A percentile compares a stretch with the other conserved stretches of the same genome.
Evolutionary conservation across 2,329 filamentous ascomycete genomes (phyloP).

Genomic region (Colletotrichum gloeosporioides): DNA sequence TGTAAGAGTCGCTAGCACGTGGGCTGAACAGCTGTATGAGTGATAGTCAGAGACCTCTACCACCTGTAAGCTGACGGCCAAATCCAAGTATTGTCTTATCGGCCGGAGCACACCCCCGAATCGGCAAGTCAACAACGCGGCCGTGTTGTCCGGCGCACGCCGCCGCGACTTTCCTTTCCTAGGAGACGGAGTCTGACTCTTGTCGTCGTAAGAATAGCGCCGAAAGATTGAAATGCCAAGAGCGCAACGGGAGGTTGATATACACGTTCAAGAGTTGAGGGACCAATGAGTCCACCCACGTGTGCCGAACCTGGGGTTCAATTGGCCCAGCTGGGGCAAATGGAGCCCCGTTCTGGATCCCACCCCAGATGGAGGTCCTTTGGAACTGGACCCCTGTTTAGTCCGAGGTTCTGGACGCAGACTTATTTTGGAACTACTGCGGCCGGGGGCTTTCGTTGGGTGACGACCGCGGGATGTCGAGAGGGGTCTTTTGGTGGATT

Average conservation of each 20-base stretch:
- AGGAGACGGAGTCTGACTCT: not conserved
- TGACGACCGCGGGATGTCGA: not conserved
- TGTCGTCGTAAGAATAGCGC: not conserved
- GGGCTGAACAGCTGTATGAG: not conserved
- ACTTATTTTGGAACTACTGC: not conserved
- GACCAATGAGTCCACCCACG: conserved; percentile 12
- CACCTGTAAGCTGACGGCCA: too few relatives aligned
- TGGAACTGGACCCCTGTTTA: not conserved
- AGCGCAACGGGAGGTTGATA: not conserved
- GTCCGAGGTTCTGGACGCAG: not conserved
- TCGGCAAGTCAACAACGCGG: not conserved
- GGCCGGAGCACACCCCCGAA: not conserved
- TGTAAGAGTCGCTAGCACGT: not conserved
- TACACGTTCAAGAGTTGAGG: not conserved
- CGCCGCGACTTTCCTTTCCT: not conserved
- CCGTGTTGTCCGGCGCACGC: not conserved
- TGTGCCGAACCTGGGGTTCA: conserved; percentile 6
- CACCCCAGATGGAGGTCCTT: not conserved
- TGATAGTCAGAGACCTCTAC: not conserved
- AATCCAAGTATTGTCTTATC: not conserved
- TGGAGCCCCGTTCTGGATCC: not conserved
- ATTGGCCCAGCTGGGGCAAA: conserved; percentile 5
- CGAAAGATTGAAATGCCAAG: not conserved
- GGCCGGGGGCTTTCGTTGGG: not conserved
- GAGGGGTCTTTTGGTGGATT: not conserved